phyloP scores from a whole-genome alignment of 495 filamentous ascomycete genomes.

The Trypethelium eluteriae region DNA sequence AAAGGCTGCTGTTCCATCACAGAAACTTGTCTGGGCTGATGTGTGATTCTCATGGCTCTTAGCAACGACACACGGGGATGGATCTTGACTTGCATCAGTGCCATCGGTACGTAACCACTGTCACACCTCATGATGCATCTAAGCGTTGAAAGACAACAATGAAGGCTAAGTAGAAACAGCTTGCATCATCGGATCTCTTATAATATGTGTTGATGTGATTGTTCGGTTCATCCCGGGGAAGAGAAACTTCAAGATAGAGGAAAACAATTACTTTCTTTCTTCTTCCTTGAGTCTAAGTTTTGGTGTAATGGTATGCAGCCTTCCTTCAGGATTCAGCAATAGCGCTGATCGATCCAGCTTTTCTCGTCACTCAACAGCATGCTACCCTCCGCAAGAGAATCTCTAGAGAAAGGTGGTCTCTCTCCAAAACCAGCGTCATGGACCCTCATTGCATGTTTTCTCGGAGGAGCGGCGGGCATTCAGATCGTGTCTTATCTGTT shows the following conservation, averaged over 20 bases:
- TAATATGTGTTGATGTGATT: constrained; percentile 80
- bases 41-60: constrained; percentile 37
- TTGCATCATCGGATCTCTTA: constrained; percentile 68
- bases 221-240: constrained; percentile 62
- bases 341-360: constrained; percentile 45
- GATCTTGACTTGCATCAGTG: constrained; percentile 83
- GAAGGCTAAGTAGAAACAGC: constrained; percentile 42
- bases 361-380: constrained; percentile 93
- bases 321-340: constrained; percentile 30
- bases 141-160: neutral
- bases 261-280: constrained; percentile 80
- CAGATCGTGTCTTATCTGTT: constrained; percentile 69
- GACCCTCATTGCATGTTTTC: constrained; percentile 66
- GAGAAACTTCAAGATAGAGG: constrained; percentile 75
- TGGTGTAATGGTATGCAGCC: constrained; percentile 79
- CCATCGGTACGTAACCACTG: constrained; percentile 51
- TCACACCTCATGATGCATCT: neutral
- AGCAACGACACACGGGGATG: constrained; percentile 86
- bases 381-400: constrained; percentile 74
- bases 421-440: constrained; percentile 60
- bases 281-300: constrained; percentile 86
- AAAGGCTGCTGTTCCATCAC: too few relatives aligned
- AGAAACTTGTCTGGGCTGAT: neutral
- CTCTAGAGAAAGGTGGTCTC: constrained; percentile 61
- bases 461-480: constrained; percentile 76